Percentiles rank a stretch among this genome's conserved stretches.
phyloP scores from a whole-genome alignment of 2,329 filamentous ascomycete species.

The Chaetomium sp. region DNA sequence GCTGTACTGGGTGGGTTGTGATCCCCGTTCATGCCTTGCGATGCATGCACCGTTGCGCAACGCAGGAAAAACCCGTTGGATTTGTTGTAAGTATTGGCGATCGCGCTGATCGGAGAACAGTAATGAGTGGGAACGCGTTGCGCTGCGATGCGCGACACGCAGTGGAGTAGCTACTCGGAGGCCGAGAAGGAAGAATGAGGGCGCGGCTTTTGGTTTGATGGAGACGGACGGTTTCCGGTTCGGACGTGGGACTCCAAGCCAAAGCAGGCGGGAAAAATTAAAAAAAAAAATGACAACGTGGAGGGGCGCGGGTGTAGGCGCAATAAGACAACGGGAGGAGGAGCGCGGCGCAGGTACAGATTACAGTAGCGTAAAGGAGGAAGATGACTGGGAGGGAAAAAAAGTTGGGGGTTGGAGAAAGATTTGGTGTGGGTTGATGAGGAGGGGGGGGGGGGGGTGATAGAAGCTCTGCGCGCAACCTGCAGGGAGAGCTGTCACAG shows the following conservation, averaged over 20 bases:
- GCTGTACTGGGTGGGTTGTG: constrained; percentile 22
- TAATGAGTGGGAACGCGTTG: constrained; percentile 20
- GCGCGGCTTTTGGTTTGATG: constrained; percentile 2
- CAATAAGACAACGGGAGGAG: constrained; percentile 22
- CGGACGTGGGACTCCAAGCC: constrained; percentile 13
- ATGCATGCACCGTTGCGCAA: constrained; percentile 28
- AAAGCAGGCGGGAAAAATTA: neutral
- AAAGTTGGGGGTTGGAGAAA: constrained; percentile 27
- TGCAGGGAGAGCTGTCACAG: constrained; percentile 16
- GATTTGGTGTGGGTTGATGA: constrained; percentile 20
- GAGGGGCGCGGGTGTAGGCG: constrained; percentile 12
- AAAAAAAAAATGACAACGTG: constrained; percentile 19
- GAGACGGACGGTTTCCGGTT: neutral
- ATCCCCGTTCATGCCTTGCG: constrained; percentile 30
- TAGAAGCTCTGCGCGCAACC: constrained; percentile 17
- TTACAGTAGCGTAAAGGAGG: constrained; percentile 19
- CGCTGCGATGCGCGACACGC: constrained; percentile 11
- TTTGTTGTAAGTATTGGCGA: constrained; percentile 22
- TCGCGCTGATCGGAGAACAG: constrained; percentile 29
- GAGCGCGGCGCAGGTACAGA: constrained; percentile 22
- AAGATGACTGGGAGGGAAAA: constrained; percentile 20
- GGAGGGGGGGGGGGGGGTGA: neutral
- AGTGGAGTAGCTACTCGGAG: constrained; percentile 18
- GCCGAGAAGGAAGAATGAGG: constrained; percentile 10
- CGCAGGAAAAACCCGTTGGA: constrained; percentile 9